Base-by-base conservation (phyloP, 1,284 basidiomycete genomes). In the Exobasidium rhododendri region DNA sequence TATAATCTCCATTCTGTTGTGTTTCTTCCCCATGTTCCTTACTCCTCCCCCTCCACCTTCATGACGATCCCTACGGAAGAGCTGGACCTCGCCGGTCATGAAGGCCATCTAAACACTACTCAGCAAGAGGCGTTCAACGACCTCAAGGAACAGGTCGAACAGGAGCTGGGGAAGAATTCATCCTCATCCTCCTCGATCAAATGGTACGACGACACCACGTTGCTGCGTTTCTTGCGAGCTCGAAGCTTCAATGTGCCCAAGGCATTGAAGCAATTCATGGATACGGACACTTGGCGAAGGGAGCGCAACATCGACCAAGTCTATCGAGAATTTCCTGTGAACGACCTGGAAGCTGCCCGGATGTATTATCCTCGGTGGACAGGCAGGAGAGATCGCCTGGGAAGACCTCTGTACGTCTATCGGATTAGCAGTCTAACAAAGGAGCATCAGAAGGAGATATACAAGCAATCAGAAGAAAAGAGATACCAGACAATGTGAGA, bases 391-490 rank as follows among this genome's bases (percentile, higher is more conserved):
- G 56, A 57, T 43, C 20, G n/a, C 10, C 28, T 22, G 3, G 56
- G 56, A 4, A 57, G 56, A 24, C 56, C 56, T 14, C 14, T 57
- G 2, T 57, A n/a, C 24, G 56, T 57, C 35, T 54, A 35, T 24
- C 56, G 44, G 22, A 14, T 28, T 43, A 43, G 11, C 20, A 17
- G 28, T 4, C 20, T 57, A 11, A 32, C 29, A 20, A n/a, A 14
- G 43, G 28, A 44, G 24, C 11, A 28, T 24, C 56, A 57, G 20
- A 57, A 57, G 22, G 56, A 31, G 14, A 45, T 57, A n/a, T 57
- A 35, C 11, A 47, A n/a, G n/a, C 10, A n/a, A 20, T 5, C 24
- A 13, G 52, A 54, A 40, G 52, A 54, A 28, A 28, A 35, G 52
- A n/a, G 52, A 10, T 54, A 30, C 52, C 29, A 35, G 20, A n/a